These are phyloP conservation scores for Camelina hispida DNA, from an alignment of 345 rosid species.

Conservation along the genomic window DNA sequence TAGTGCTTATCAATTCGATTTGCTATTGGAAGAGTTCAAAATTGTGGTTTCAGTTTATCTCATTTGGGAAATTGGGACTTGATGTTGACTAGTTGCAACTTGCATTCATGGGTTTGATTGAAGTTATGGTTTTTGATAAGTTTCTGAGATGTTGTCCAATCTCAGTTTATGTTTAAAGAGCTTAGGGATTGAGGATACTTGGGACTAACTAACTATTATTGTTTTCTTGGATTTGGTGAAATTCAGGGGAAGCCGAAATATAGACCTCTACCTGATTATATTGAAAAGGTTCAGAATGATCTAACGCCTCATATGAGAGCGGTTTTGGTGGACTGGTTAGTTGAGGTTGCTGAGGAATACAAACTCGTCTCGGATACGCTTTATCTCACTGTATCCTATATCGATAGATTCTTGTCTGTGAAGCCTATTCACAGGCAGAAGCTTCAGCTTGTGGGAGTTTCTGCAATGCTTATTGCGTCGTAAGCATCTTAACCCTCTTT, in stretches of 20 bases:
- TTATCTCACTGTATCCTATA: slow-evolving; percentile 53
- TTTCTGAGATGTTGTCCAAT: not conserved
- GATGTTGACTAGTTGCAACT: not conserved
- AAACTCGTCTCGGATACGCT: slow-evolving; percentile 63
- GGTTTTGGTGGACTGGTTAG: slow-evolving; percentile 75
- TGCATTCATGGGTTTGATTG: not conserved
- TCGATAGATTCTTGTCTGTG: slow-evolving; percentile 64
- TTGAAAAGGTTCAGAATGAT: slow-evolving; percentile 68
- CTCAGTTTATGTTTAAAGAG: not conserved
- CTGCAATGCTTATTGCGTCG: slow-evolving; percentile 85
- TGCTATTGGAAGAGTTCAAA: not conserved
- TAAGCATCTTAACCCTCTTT: slow-evolving; percentile 47
- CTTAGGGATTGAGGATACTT: not conserved
- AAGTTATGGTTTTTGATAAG: not conserved
- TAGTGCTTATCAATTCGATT: too few species aligned
- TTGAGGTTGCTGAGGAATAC: slow-evolving; percentile 72
- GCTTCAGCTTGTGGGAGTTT: slow-evolving; percentile 75
- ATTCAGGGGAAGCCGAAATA: slow-evolving; percentile 55
- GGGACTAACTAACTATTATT: not conserved
- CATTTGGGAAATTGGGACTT: slow-evolving; percentile 7
- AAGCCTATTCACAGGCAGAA: slow-evolving; percentile 53
- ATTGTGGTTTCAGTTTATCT: not conserved
- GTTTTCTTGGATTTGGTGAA: slow-evolving; percentile 2
- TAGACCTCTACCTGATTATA: slow-evolving; percentile 64
- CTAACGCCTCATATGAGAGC: slow-evolving; percentile 68